Evolutionary conservation across 2,329 filamentous ascomycete species (phyloP), one percentile per base, ranked within the genome.

Genomic region (Mariannaea sp.): DNA sequence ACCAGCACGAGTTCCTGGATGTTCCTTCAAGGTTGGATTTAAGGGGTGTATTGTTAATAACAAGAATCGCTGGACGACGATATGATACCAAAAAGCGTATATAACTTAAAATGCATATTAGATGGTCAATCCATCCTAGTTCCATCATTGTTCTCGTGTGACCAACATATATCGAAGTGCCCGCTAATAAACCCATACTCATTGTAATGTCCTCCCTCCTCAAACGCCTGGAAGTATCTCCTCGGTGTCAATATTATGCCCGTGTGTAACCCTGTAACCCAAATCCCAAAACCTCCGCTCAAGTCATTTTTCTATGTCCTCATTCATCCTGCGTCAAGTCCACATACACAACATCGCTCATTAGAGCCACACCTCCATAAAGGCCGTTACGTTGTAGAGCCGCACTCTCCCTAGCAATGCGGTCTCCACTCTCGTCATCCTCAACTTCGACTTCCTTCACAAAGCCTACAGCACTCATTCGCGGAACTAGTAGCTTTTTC

Each of bases 401-500:
- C 16, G 46, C 56, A 4, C 58, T 56, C 26, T 69, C 66, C 32
- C 52, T 55, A 36, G 57, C 58, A 17, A 67, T 24, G 42, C 52
- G 52, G 6, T 58, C 62, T 12, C 68, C 66, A 1, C 62, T 59
- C 50, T 73, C 58, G 10, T 66, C 59, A 1, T 53, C 57, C 1
- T 64, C 59, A 7, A 68, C 59, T 13, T 68, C 57, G 2, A 69
- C 47, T 26, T 71, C 74, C 20, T 67, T 62, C 56, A 75, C 73
- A 62, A 75, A 78, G 3, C 76, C 76, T 5, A 63, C 62, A 12
- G 64, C 64, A 38, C 72, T 73, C 20, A 63, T 64, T 35, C 70
- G 69, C 10, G 75, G 73, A 29, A 74, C 59, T 53, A 74, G 68
- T 10, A 76, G 55, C 53, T 72, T 77, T 56, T 75, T 78, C 61